Evolutionary conservation across 1,284 basidiomycete genomes (phyloP).

Genomic region (Malassezia japonica): DNA sequence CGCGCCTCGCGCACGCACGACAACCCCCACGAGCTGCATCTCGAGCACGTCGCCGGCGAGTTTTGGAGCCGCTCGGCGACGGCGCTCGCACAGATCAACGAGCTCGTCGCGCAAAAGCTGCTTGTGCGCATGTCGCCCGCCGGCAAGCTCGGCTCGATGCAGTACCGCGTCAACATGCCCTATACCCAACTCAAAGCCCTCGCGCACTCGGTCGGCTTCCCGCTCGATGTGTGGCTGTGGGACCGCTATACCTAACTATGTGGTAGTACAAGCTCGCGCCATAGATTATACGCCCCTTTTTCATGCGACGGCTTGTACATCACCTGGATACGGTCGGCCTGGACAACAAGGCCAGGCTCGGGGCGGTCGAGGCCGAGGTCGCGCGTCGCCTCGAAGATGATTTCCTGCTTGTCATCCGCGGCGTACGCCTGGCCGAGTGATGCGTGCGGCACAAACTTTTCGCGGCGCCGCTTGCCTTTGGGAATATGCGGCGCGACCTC

Average conservation of each 20-base stretch:
- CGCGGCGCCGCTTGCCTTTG: not conserved
- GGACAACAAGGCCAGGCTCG: not conserved
- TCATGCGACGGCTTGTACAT: conserved; percentile 13
- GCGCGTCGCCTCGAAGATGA: conserved; percentile 2
- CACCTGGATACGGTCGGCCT: conserved; percentile 4
- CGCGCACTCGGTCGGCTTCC: conserved; percentile 15
- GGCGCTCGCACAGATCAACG: conserved; percentile 11
- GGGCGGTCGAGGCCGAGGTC: not conserved
- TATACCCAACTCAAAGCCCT: conserved; percentile 5
- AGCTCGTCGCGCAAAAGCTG: conserved; percentile 11
- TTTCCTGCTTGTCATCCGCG: not conserved
- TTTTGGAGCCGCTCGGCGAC: conserved; percentile 17
- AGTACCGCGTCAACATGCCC: conserved; percentile 16
- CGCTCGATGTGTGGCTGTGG: conserved; percentile 9
- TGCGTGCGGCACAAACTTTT: conserved; percentile 8
- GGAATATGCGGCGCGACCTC: not conserved
- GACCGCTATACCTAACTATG: conserved; percentile 3
- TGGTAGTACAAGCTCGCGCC: not conserved
- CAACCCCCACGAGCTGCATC: conserved; percentile 4
- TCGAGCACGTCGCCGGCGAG: conserved; percentile 17
- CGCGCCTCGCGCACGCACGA: conserved; percentile 8
- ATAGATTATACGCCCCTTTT: conserved; percentile 10
- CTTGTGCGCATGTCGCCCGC: conserved; percentile 18
- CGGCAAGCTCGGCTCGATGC: conserved; percentile 13
- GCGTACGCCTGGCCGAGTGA: conserved; percentile 13